Evolutionary conservation across 768 basidiomycete genomes (phyloP), one percentile per base, ranked within the genome.

Genomic region (Tephrocybe sp.): DNA sequence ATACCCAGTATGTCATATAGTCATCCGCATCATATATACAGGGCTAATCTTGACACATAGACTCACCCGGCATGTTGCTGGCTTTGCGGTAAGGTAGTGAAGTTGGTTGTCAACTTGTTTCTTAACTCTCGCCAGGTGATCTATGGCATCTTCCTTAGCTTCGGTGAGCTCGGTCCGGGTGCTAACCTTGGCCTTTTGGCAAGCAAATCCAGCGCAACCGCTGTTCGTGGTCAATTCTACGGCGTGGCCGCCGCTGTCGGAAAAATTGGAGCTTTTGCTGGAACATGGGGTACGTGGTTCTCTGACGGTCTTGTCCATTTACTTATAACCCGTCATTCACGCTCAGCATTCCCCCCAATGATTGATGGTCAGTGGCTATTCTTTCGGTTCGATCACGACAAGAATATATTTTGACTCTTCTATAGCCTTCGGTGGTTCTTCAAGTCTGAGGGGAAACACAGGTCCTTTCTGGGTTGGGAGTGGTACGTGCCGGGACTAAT

Each of bases 121-220:
- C 19, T n/a, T n/a, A n/a, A n/a, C n/a, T n/a, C n/a, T n/a, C n/a
- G n/a, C n/a, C 49, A 83, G 80, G 80, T 92, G 32, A 71, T 96
- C 10, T 96, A 96, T 60, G 93, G 92, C 10, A 79, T 96, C 39
- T 96, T 96, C 79, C 63, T 93, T 56, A 82, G 80, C 59, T 85
- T 92, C 48, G 93, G 92, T 39, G 93, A 94, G 69, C 70, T 92
- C 23, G 91, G 86, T 16, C 88, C 92, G 4, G 92, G 92, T 22
- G 90, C 93, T 66, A 86, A 83, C 57, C 72, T 91, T 36, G 90
- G 89, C 56, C 73, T 97, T 11, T 76, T 96, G 52, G 92, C 92
- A 3, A 74, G 82, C 46, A 95, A 97, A 72, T 77, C 78, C 3
- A 83, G 85, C 55, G 89, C 92, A 0, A 95, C 93, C 2, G 90